A percentile compares a stretch with the other conserved stretches of the same genome.
These are phyloP conservation scores for Hysterangium stoloniferum DNA, from an alignment of 768 basidiomycete genomes.

Conservation along the genomic window DNA sequence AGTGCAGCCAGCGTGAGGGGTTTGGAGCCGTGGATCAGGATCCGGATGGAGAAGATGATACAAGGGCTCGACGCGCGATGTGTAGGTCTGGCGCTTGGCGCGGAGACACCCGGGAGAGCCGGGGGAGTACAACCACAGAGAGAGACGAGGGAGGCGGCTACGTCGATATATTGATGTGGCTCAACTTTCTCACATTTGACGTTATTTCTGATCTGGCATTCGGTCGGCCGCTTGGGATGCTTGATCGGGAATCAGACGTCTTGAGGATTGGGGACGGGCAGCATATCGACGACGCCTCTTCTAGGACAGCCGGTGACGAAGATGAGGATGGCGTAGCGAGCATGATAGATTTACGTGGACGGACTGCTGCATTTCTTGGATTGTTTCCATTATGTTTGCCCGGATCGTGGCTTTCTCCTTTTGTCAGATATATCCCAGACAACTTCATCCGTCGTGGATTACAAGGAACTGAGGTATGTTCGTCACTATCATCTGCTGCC, in stretches of 20 bases:
- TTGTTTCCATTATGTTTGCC: constrained; percentile 1
- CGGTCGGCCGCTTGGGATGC: constrained; percentile 28
- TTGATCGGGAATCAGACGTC: constrained; percentile 16
- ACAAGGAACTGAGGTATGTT: constrained; percentile 5
- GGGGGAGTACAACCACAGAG: not conserved
- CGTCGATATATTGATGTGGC: constrained; percentile 22
- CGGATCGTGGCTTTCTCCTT: not conserved
- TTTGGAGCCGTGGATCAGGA: constrained; percentile 5
- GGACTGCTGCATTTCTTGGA: constrained; percentile 5
- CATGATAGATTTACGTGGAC: constrained; percentile 10
- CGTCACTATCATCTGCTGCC: not conserved
- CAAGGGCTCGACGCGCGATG: not conserved
- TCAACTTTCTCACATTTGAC: constrained; percentile 26
- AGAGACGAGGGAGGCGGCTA: not conserved
- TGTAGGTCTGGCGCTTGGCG: not conserved
- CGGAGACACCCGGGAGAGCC: not conserved
- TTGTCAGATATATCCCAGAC: constrained; percentile 4
- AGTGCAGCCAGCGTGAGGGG: not conserved
- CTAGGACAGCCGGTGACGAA: not conserved
- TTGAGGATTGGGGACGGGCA: not conserved
- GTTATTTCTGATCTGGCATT: constrained; percentile 26
- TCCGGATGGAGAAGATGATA: not conserved
- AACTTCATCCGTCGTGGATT: constrained; percentile 6
- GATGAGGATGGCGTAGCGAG: not conserved
- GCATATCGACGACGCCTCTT: too few species aligned